Conservation (phyloP, 2,329 filamentous ascomycete genomes). For the Colletotrichum neosansevieriae region DNA sequence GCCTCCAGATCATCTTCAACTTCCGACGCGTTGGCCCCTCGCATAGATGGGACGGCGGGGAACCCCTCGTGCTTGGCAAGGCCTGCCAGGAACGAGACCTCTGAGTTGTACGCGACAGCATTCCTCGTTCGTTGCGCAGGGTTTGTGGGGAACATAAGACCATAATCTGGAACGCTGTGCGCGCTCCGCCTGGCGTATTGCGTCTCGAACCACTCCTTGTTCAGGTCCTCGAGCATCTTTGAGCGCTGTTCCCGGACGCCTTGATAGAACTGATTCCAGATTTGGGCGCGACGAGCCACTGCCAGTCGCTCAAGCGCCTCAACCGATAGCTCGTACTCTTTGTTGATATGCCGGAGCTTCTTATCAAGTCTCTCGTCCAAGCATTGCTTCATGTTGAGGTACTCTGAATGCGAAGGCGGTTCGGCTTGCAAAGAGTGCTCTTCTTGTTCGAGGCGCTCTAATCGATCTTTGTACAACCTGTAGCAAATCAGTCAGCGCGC, state of each 20-base stretch:
- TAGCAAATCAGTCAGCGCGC: constrained; percentile 38
- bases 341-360: constrained; percentile 81
- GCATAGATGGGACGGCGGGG: constrained; percentile 90
- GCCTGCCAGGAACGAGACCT: constrained; percentile 91
- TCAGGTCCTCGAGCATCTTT: constrained; percentile 80
- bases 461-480: constrained; percentile 88
- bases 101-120: constrained; percentile 92
- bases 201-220: constrained; percentile 92
- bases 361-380: constrained; percentile 85
- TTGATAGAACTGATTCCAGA: constrained; percentile 93
- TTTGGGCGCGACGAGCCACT: constrained; percentile 84
- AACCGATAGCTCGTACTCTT: constrained; percentile 79
- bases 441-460: constrained; percentile 82
- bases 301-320: constrained; percentile 80
- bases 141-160: constrained; percentile 82
- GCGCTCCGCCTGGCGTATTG: constrained; percentile 88
- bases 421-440: constrained; percentile 71
- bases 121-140: constrained; percentile 83
- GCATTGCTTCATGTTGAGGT: constrained; percentile 88
- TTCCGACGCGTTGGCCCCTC: constrained; percentile 77
- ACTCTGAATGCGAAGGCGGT: constrained; percentile 87
- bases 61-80: constrained; percentile 97
- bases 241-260: constrained; percentile 86
- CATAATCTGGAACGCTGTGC: constrained; percentile 84
- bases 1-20: constrained; percentile 88